Evolutionary conservation across 257 asterid species (phyloP), one percentile per base, ranked within the genome.

Genomic region (Lithospermum erythrorhizon): DNA sequence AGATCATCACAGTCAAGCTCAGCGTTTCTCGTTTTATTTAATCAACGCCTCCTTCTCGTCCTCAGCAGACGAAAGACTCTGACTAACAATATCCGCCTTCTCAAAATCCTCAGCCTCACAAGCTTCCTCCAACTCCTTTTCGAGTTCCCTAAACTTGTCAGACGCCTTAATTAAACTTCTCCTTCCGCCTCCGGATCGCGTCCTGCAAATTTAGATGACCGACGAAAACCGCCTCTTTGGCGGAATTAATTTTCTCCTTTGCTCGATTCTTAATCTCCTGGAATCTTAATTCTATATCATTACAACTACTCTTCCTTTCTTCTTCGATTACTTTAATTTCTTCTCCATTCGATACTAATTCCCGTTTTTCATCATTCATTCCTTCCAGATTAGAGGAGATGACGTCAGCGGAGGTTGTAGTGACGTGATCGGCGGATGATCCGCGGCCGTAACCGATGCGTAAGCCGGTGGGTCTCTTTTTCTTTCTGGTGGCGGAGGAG

Each of bases 91-190:
- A 54, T 79, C 84, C 23, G 84, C 84, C 23, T 67, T 70, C 65
- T 79, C 84, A 56, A 79, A 79, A 58, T 79, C 84, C 71, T 79
- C 84, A 3, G 75, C 61, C 56, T 79, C 81, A 47, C 81, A 75
- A 61, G 84, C 81, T 64, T 75, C 74, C 62, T 79, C 81, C 24
- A 79, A 70, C 61, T 66, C 58, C 66, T 69, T 59, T 79, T 79
- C 84, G 3, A 79, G 67, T 55, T 67, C 71, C 41, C 49, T 58
- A 67, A 72, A 70, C 63, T 32, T 70, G 20, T 62, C 63, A 37
- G 76, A 67, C 58, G 75, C 84, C 47, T 61, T 66, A 62, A 62
- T 70, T 21, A 72, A 64, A 52, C 62, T 68, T 62, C 79, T 75
- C 64, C 84, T 73, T 75, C 64, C 84, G 70, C 32, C 54, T 70